Evolutionary conservation across 345 rosid genomes (phyloP).

Genomic region (Stellera chamaejasme): DNA sequence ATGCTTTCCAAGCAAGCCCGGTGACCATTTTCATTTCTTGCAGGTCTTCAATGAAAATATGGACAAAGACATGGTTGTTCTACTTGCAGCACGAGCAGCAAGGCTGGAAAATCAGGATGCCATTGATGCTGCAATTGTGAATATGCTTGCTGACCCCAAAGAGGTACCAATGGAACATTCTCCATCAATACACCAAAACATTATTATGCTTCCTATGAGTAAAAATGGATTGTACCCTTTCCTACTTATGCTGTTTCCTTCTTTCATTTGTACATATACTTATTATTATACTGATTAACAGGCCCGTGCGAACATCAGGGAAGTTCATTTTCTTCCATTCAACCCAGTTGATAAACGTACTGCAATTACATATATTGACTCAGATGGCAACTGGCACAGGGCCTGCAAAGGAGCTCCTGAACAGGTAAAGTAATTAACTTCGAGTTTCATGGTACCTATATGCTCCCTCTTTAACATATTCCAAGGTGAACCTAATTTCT

Average conservation of each 20-base stretch:
- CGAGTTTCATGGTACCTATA: not conserved
- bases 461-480: not conserved
- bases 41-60: constrained; percentile 63
- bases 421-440: constrained; percentile 41
- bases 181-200: not conserved
- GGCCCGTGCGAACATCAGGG: constrained; percentile 89
- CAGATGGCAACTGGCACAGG: constrained; percentile 81
- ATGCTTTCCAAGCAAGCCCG: constrained; percentile 1
- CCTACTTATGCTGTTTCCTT: constrained; percentile 2
- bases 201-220: too few relatives aligned
- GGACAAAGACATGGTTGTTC: constrained; percentile 65
- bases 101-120: constrained; percentile 94
- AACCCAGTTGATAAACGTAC: constrained; percentile 96
- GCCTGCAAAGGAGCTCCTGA: constrained; percentile 99
- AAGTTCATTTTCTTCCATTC: constrained; percentile 85
- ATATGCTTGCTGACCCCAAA: constrained; percentile 92
- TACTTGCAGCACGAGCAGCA: constrained; percentile 92
- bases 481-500: not conserved
- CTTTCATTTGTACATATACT: constrained; percentile 2
- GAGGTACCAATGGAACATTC: constrained; percentile 38
- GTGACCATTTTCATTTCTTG: constrained; percentile 11
- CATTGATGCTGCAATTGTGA: constrained; percentile 82
- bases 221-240: not conserved
- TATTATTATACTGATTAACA: constrained; percentile 19
- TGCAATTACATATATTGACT: constrained; percentile 83